Evolutionary conservation across 371 early-diverging fungal genomes (phyloP).

Genomic region (Lichtheimia ramosa): DNA sequence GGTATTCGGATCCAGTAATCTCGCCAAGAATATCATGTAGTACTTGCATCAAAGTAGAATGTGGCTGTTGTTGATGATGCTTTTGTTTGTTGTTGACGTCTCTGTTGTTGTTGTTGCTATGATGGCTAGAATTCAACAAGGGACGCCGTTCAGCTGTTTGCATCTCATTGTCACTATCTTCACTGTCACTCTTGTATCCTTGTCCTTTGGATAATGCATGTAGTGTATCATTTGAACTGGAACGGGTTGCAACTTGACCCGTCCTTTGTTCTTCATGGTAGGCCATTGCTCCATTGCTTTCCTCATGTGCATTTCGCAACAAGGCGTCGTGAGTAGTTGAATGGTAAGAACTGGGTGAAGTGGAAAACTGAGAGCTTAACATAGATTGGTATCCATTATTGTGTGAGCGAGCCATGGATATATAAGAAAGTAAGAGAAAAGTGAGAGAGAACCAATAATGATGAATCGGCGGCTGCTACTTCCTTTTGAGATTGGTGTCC

Average conservation of each 20-base stretch:
- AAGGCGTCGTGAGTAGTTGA: slow-evolving; percentile 7
- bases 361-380: not conserved
- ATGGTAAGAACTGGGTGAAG: slow-evolving; percentile 8
- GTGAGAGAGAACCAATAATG: not conserved
- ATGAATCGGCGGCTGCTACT: slow-evolving; percentile 4
- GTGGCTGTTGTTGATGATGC: not conserved
- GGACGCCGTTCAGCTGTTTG: not conserved
- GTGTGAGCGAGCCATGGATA: not conserved
- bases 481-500: not conserved
- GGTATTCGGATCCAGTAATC: slow-evolving; percentile 27
- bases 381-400: slow-evolving; percentile 1
- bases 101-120: not conserved
- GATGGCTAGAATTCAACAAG: not conserved
- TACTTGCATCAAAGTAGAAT: not conserved
- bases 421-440: not conserved
- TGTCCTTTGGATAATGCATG: not conserved
- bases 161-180: not conserved
- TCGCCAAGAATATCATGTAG: not conserved
- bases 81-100: not conserved
- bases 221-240: slow-evolving; percentile 8
- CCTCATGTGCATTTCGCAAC: not conserved
- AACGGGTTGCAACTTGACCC: not conserved
- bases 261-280: not conserved
- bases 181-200: not conserved
- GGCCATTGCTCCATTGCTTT: not conserved